Evolutionary conservation across 2,329 filamentous ascomycete genomes (phyloP).

Genomic region (Xylariaceae sp.): DNA sequence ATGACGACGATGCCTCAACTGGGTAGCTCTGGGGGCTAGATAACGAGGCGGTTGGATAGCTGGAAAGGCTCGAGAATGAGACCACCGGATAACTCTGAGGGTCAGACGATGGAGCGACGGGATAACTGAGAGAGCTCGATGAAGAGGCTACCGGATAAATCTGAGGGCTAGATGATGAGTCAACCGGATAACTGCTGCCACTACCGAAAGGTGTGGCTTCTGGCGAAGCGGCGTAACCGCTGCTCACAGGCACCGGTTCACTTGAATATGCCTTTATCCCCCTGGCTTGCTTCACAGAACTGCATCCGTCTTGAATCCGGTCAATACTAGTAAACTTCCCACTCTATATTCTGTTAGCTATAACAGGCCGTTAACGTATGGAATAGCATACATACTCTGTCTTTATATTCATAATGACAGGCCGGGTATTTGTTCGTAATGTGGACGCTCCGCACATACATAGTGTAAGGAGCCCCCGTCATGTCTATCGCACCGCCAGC

Average conservation of each 20-base stretch:
- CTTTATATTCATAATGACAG: conserved; percentile 29
- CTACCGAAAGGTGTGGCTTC: not conserved
- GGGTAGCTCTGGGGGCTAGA: not conserved
- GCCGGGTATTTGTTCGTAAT: conserved; percentile 34
- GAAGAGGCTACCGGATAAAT: not conserved
- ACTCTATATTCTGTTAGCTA: conserved; percentile 23
- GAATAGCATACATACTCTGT: conserved; percentile 22
- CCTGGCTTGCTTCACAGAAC: conserved; percentile 16
- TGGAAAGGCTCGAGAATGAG: not conserved
- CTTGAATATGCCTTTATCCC: conserved; percentile 1
- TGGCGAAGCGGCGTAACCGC: not conserved
- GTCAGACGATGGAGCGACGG: not conserved
- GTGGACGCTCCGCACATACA: conserved; percentile 31
- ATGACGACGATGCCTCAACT: not conserved
- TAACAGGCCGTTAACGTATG: not conserved
- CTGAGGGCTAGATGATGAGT: too few species aligned
- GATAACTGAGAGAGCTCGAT: not conserved
- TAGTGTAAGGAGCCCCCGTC: conserved; percentile 27
- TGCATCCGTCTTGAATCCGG: conserved; percentile 25
- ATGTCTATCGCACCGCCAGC: conserved; percentile 31
- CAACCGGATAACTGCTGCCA: not conserved
- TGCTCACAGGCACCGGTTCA: not conserved
- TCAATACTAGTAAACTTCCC: conserved; percentile 26
- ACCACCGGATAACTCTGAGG: not conserved
- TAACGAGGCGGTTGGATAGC: not conserved